Evolutionary conservation across 202 grass and related monocot species (phyloP), one percentile per base, ranked within the genome.

Genomic region (Tripidium arundinaceum): DNA sequence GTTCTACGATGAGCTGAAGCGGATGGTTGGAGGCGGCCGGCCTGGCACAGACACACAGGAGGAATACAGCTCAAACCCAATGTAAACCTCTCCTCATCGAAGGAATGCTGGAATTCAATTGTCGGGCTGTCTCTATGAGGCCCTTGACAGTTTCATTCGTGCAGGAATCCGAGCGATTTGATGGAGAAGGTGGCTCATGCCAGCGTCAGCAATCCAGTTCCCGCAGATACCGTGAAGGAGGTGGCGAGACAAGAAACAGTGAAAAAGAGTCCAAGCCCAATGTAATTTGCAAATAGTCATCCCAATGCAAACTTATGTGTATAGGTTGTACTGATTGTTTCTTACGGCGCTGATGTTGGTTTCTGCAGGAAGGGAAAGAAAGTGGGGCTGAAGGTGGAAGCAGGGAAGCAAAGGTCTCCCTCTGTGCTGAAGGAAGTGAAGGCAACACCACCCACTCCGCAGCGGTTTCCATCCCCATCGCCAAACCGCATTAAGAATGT

Each of bases 1-100:
- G 26, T 99, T 99, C 78, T 99, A 88, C 82, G 92, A 86, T 70
- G 96, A 99, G 65, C 87, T 99, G 70, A 99, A 95, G 84, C 90
- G 85, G 86, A 83, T 99, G 88, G 88, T 89, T 18, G 90, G 80
- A 1, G 83, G 80, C 37, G 59, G 57, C 62, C 82, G 21, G 59
- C 41, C 71, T 68, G 71, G 28, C 16, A 26, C 84, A 15, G 68
- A 75, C 65, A 26, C n/a, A 52, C 70, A 85, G 42, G 84, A 79
- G 69, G 83, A 97, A 16, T 59, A 47, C 37, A 68, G 62, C 49
- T 52, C 81, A 83, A 82, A 49, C 36, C 85, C 84, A 82, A 78
- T 84, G 93, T 92, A 92, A 90, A 43, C 68, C 27, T 46, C 42
- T n/a, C 57, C 37, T 79, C 31, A 10, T 11, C 15, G 67, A 85